Conservation (phyloP, 192 early-diverging fungal species). For the Physocladia obscura region DNA sequence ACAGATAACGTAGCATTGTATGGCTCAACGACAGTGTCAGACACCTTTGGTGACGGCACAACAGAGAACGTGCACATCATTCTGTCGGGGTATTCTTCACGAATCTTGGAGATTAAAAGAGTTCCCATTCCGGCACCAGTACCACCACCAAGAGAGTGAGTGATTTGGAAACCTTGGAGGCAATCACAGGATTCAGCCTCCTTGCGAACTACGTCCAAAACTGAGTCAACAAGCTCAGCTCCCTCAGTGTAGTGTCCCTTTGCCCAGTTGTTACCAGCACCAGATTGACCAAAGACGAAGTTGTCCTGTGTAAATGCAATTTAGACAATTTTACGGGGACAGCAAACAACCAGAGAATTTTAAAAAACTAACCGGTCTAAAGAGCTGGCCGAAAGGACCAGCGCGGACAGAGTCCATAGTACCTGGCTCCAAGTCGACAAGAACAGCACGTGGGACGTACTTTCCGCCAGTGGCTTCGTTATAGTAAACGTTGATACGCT, state of each 20-base stretch:
- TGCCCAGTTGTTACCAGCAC: conserved; percentile 99
- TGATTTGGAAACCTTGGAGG: conserved; percentile 97
- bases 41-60: conserved; percentile 94
- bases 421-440: conserved; percentile 96
- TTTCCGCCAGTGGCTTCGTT: conserved; percentile 80
- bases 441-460: conserved; percentile 77
- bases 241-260: conserved; percentile 99
- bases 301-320: conserved; percentile 62
- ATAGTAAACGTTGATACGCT: conserved; percentile 98
- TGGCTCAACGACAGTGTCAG: conserved; percentile 96
- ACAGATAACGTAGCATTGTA: conserved; percentile 98
- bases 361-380: conserved; percentile 70
- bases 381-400: conserved; percentile 83
- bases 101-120: conserved; percentile 92
- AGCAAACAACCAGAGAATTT: not conserved
- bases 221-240: conserved; percentile 92
- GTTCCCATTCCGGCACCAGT: conserved; percentile 97
- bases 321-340: not conserved
- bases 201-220: conserved; percentile 94
- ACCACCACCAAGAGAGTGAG: conserved; percentile 96
- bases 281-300: conserved; percentile 93
- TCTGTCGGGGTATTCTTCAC: conserved; percentile 97
- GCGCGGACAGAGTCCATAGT: conserved; percentile 88
- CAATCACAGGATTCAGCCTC: conserved; percentile 96
- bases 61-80: conserved; percentile 98